Evolutionary conservation across 495 filamentous ascomycete species (phyloP), one percentile per base, ranked within the genome.

Genomic region (Durotheca rogersii): DNA sequence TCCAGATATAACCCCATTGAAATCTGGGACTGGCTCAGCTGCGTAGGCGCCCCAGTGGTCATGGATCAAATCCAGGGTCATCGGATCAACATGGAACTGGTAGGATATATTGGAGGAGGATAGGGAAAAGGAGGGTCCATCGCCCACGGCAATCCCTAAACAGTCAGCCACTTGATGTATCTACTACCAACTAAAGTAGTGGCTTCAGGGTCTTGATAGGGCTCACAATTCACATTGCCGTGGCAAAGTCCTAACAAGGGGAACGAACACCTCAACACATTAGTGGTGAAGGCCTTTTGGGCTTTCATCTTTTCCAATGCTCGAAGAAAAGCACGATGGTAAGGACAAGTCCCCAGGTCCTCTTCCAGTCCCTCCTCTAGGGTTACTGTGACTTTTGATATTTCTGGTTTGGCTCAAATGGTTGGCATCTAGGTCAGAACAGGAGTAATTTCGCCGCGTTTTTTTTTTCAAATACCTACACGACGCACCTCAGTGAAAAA

Each of bases 21-120:
- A 55, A 3, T 62, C 61, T 0, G 65, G 53, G 7, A 67, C 59
- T 14, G 66, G 58, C 41, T 77, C 75, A 1, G 58, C 59, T 0
- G 72, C 70, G n/a, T 76, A 74, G 0, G 61, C 64, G 12, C 77
- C 78, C 55, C 77, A 81, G 44, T 81, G 77, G 41, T 79, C 78
- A 6, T 73, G 71, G 9, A 74, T 49, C 35, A 81, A 62, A 42
- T 81, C 78, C 14, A 72, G 65, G 6, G 72, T 72, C 32, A 51
- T 62, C n/a, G 60, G 56, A 46, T 81, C 72, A 29, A 80, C 76
- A 56, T 78, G 78, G 64, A 81, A 78, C 21, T 67, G 72, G 49
- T 81, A 81, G 12, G 76, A 78, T 21, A 78, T 66, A 49, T 67
- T 69, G 17, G 71, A 61, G 15, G 74, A 77, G 43, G 73, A 72